Evolutionary conservation across 768 basidiomycete species (phyloP).

Genomic region (Mycena galericulata): DNA sequence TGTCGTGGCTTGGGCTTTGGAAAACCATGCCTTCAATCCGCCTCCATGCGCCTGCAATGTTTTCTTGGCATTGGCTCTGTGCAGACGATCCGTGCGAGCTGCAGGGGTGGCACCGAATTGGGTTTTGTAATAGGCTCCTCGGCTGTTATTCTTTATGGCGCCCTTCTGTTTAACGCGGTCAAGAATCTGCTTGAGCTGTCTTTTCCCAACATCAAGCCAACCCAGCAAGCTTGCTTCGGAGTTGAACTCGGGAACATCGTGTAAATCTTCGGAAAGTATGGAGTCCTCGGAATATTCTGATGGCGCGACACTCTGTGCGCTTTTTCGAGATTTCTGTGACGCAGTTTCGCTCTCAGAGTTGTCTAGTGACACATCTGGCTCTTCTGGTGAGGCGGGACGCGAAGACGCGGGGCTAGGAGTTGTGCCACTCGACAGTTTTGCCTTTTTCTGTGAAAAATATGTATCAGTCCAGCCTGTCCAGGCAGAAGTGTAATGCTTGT

Average conservation of each 20-base stretch:
- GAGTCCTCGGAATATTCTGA: too few species aligned
- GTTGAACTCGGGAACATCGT: neutral
- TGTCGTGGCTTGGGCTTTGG: too few species aligned
- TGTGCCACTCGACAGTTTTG: neutral
- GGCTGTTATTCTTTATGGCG: neutral
- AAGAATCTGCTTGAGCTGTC: neutral
- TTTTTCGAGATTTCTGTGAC: neutral
- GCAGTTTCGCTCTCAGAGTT: too few species aligned
- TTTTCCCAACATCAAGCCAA: neutral
- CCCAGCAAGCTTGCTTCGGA: neutral
- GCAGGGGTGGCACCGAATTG: neutral
- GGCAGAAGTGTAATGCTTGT: neutral
- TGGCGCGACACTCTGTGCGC: too few species aligned
- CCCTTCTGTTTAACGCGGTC: neutral
- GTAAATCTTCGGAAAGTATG: neutral
- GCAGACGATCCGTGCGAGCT: neutral
- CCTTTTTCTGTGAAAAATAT: neutral
- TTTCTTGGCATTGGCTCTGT: neutral
- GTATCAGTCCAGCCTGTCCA: neutral
- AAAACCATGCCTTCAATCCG: neutral
- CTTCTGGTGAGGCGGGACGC: neutral
- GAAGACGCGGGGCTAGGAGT: neutral
- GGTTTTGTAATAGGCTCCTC: neutral
- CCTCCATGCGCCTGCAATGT: neutral
- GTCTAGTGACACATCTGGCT: neutral